Percentiles rank a stretch among this genome's conserved stretches.
Conservation (phyloP, 75 land plant species). For the Selaginella moellendorffii region DNA sequence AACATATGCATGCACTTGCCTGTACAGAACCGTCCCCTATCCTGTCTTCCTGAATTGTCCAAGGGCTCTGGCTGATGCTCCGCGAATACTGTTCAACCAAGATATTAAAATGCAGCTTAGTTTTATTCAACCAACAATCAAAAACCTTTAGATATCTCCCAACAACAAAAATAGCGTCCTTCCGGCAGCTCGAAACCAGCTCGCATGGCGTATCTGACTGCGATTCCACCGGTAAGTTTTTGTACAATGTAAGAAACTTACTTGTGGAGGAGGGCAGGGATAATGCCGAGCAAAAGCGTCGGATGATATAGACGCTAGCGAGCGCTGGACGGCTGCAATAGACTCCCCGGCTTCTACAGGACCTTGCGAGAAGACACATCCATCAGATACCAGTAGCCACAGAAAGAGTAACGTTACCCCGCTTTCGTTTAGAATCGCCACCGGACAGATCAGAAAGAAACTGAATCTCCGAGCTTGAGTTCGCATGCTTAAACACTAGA, state of each 20-base stretch:
- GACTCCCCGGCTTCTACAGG: slow-evolving; percentile 24
- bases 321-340: slow-evolving; percentile 18
- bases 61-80: slow-evolving; percentile 86
- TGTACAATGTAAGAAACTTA: slow-evolving; percentile 9
- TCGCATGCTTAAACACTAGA: background rate
- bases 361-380: background rate
- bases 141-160: slow-evolving; percentile 92
- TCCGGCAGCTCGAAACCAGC: slow-evolving; percentile 26
- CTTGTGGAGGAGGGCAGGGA: slow-evolving; percentile 37
- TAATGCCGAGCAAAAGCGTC: slow-evolving; percentile 17
- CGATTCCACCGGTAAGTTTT: background rate
- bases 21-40: slow-evolving; percentile 96
- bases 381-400: background rate
- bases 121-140: background rate
- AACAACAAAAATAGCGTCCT: slow-evolving; percentile 52
- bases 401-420: background rate
- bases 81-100: slow-evolving; percentile 49
- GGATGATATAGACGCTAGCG: slow-evolving; percentile 22
- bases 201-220: slow-evolving; percentile 45
- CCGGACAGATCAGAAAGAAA: background rate
- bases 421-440: background rate
- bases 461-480: background rate
- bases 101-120: background rate
- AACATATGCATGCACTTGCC: slow-evolving; percentile 23
- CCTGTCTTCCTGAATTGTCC: slow-evolving; percentile 92